Evolutionary conservation across 768 basidiomycete species (phyloP), one percentile per base, ranked within the genome.

Genomic region (Phanerochaete carnosa): DNA sequence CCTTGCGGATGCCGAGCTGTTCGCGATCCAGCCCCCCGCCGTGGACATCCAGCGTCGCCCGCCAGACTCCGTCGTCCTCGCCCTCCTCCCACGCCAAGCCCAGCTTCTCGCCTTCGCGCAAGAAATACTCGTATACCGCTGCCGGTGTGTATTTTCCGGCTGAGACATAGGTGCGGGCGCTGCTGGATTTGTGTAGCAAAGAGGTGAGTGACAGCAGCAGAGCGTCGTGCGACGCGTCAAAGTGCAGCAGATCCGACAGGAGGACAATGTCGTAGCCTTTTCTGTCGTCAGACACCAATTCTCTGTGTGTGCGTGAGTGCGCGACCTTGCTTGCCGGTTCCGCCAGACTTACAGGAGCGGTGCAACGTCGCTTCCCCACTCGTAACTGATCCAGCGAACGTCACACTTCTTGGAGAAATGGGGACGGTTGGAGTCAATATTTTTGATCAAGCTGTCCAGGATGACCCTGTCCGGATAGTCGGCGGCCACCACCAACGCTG

Each of bases 171-270:
- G 80, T 77, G 29, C 80, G 72, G 2, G 84, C 78, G 2, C 70
- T 62, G 6, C 71, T 52, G 1, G 73, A 68, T 45, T 69, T 78
- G 13, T 74, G 70, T 11, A 91, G 79, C 13, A 91, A 78, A 28
- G 74, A 65, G 0, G 65, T 66, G 22, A 87, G 69, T 7, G 88
- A 86, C 3, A 70, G 62, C 26, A 90, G 68, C 37, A 90, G 78
- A 23, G 71, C 78, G 58, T 76, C 78, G 69, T 90, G 89, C 45
- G 84, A 87, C 56, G 66, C 65, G 67, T 83, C 76, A 68, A 90
- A 89, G 71, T 90, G 87, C 26, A 92, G 77, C 12, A 92, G 76
- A 73, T 92, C 89, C 2, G 87, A 90, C 50, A 89, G 77, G 59
- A 92, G 80, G 53, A 90, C 75, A 19, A 81, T 65, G 64, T 89